A percentile compares a stretch with the other conserved stretches of the same genome.
Conservation (phyloP, 768 basidiomycete genomes). For the Tubosaeta sp. region DNA sequence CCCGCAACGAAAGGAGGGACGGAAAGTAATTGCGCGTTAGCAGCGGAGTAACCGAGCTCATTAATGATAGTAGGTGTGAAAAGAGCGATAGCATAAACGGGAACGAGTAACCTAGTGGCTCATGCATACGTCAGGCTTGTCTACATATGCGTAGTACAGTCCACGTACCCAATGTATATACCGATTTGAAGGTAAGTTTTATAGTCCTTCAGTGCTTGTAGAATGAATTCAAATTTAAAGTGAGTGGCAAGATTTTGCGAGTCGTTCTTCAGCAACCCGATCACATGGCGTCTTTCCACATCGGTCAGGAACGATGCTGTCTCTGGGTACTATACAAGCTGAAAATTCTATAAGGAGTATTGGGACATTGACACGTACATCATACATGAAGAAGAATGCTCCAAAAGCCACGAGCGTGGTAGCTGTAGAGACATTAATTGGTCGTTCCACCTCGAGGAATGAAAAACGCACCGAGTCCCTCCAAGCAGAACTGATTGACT, state of each 20-base stretch:
- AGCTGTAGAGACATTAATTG: conserved; percentile 7
- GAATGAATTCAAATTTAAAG: conserved; percentile 42
- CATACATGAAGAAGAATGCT: conserved; percentile 50
- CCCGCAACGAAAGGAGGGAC: conserved; percentile 48
- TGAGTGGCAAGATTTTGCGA: conserved; percentile 42
- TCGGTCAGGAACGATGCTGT: conserved; percentile 53
- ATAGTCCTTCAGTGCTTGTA: conserved; percentile 47
- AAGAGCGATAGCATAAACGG: conserved; percentile 46
- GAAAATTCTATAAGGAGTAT: not conserved
- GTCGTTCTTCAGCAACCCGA: conserved; percentile 42
- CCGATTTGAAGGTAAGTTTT: conserved; percentile 33
- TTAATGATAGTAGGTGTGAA: conserved; percentile 51
- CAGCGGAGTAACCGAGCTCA: conserved; percentile 47
- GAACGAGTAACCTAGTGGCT: conserved; percentile 36
- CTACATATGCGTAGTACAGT: not conserved
- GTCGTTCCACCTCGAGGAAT: not conserved
- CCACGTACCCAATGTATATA: conserved; percentile 40
- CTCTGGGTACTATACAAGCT: conserved; percentile 43
- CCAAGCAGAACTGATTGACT: conserved; percentile 27
- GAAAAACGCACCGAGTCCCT: conserved; percentile 22
- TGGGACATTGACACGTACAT: conserved; percentile 32
- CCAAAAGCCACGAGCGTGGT: conserved; percentile 16
- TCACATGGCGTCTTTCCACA: conserved; percentile 37
- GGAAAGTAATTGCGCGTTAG: conserved; percentile 46
- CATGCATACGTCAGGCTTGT: not conserved